Conservation (phyloP, 2,329 filamentous ascomycete genomes). For the Penicillium sp. region DNA sequence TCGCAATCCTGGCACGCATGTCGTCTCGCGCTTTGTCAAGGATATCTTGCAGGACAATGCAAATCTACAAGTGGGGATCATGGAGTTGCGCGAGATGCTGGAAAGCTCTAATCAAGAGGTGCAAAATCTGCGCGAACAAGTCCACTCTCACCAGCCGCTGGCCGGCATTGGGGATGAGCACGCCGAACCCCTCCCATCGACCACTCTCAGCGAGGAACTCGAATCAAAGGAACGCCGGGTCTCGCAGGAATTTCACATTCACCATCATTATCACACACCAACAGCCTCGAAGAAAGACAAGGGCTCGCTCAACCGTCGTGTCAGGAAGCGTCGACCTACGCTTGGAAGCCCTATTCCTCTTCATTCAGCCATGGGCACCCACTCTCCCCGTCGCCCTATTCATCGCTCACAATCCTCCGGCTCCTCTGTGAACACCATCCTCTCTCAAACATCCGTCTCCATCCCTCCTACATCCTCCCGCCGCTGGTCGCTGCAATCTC, state of each 20-base stretch:
- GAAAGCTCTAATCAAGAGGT: constrained; percentile 93
- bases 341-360: constrained; percentile 56
- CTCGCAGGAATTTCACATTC: constrained; percentile 82
- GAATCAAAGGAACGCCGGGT: constrained; percentile 52
- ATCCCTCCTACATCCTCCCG: constrained; percentile 51
- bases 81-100: constrained; percentile 88
- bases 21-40: constrained; percentile 94
- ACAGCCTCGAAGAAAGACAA: constrained; percentile 60
- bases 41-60: constrained; percentile 96
- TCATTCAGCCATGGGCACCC: constrained; percentile 33
- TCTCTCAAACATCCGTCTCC: constrained; percentile 64
- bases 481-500: constrained; percentile 43
- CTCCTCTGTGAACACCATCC: constrained; percentile 58
- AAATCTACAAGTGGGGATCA: constrained; percentile 86
- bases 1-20: constrained; percentile 62
- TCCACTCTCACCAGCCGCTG: constrained; percentile 75
- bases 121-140: constrained; percentile 77
- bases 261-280: constrained; percentile 86
- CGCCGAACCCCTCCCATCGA: constrained; percentile 37
- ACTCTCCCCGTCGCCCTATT: constrained; percentile 31
- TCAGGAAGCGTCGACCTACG: constrained; percentile 71
- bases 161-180: constrained; percentile 32
- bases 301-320: constrained; percentile 52
- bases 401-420: constrained; percentile 42
- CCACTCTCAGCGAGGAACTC: constrained; percentile 72